Evolutionary conservation across 306 rosid species (phyloP).

Genomic region (Sicyos edulis): DNA sequence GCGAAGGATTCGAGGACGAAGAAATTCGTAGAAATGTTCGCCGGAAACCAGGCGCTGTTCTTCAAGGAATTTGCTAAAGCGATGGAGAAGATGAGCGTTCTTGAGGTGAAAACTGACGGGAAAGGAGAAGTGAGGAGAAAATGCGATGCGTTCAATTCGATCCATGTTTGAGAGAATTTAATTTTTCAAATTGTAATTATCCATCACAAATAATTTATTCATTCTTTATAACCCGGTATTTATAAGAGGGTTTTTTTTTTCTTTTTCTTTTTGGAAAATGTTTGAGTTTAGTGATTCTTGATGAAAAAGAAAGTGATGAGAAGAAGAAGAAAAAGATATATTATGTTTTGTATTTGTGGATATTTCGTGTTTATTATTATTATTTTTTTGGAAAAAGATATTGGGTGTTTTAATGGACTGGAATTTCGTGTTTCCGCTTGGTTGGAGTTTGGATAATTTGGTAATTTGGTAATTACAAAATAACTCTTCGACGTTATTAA

Average conservation of each 20-base stretch:
- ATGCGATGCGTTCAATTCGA: conserved; percentile 40
- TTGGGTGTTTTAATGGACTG: background rate
- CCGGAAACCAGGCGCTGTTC: conserved; percentile 32
- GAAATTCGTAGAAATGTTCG: conserved; percentile 35
- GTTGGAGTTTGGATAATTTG: no score
- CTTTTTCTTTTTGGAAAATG: background rate
- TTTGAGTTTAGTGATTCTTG: background rate
- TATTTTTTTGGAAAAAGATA: no score
- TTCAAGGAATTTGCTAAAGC: conserved; percentile 37
- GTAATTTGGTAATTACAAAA: no score
- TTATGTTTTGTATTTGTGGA: background rate
- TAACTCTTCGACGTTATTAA: no score
- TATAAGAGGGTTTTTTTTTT: background rate
- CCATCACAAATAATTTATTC: background rate
- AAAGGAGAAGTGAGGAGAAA: conserved; percentile 47
- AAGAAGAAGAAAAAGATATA: background rate
- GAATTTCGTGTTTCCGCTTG: background rate
- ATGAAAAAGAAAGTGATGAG: background rate
- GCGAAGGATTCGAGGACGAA: conserved; percentile 35
- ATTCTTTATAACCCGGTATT: background rate
- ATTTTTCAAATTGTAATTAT: background rate
- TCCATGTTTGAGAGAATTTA: background rate
- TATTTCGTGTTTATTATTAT: background rate
- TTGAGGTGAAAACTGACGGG: conserved; percentile 31
- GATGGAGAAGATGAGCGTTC: conserved; percentile 44